phyloP scores from a whole-genome alignment of 2,329 filamentous ascomycete species.

The Colletotrichum australisinense region DNA sequence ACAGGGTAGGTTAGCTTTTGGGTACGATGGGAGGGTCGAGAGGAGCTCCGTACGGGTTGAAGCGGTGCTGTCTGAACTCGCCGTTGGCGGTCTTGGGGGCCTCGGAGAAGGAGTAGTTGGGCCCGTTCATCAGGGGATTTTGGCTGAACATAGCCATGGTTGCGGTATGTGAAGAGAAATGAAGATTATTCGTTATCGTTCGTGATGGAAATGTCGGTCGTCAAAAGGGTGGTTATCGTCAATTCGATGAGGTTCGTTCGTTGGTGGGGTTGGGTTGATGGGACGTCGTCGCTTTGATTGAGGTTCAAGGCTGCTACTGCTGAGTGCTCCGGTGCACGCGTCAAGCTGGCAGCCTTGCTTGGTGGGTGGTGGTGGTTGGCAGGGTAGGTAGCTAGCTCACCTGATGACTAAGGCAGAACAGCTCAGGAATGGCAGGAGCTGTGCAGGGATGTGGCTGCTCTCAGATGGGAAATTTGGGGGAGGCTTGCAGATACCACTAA shows the following conservation, averaged over 20 bases:
- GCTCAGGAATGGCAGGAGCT: conserved; percentile 31
- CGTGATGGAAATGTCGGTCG: not conserved
- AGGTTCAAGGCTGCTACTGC: conserved; percentile 25
- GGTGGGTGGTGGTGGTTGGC: conserved; percentile 35
- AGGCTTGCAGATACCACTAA: not conserved
- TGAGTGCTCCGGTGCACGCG: conserved; percentile 48
- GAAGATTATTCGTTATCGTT: not conserved
- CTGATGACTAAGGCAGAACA: conserved; percentile 53
- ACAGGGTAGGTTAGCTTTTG: conserved; percentile 25
- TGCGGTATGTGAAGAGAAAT: conserved; percentile 36
- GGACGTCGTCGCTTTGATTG: conserved; percentile 26
- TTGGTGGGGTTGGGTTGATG: conserved; percentile 24
- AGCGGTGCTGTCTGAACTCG: conserved; percentile 79
- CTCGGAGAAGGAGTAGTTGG: conserved; percentile 77
- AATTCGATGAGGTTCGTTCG: conserved; percentile 32
- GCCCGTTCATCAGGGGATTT: conserved; percentile 75
- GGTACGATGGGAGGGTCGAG: not conserved
- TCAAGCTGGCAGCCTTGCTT: conserved; percentile 65
- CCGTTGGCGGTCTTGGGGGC: conserved; percentile 64
- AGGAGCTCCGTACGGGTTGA: conserved; percentile 81
- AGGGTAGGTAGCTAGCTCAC: conserved; percentile 47
- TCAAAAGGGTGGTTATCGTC: conserved; percentile 1
- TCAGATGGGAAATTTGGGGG: conserved; percentile 21
- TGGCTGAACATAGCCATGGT: conserved; percentile 77
- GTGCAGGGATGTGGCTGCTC: conserved; percentile 29